phyloP scores from a whole-genome alignment of 805 yeast genomes.

The Cyberlindnera sargentensis region DNA sequence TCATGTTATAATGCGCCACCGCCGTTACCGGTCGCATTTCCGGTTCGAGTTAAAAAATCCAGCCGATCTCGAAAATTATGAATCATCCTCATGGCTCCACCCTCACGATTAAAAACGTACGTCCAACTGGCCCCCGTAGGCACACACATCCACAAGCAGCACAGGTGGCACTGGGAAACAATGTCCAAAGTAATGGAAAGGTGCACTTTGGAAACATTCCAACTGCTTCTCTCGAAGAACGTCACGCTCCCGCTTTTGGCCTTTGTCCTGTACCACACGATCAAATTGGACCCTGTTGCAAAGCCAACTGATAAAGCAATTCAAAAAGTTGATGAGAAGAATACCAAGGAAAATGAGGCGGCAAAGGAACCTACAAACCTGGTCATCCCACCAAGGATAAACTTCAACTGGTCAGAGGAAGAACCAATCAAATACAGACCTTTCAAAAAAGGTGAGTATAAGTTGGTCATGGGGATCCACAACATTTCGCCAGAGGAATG shows the following conservation, averaged over 20 bases:
- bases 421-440: conserved; percentile 47
- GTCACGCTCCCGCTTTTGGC: conserved; percentile 20
- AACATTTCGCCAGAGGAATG: conserved; percentile 44
- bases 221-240: conserved; percentile 12
- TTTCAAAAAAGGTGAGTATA: conserved; percentile 53
- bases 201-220: conserved; percentile 1
- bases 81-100: too few relatives aligned
- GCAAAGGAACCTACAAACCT: neutral
- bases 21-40: too few relatives aligned
- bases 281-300: too few relatives aligned
- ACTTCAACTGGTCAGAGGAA: conserved; percentile 30
- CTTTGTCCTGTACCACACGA: conserved; percentile 13
- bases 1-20: too few relatives aligned
- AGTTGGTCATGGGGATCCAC: conserved; percentile 56
- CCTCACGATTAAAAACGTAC: too few relatives aligned
- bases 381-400: neutral
- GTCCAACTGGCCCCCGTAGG: too few relatives aligned
- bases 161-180: too few relatives aligned
- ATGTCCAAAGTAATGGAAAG: neutral
- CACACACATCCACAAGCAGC: too few relatives aligned
- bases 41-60: too few relatives aligned
- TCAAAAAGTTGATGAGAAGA: neutral
- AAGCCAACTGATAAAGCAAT: neutral
- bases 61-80: too few relatives aligned
- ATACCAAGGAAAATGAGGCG: neutral